phyloP scores from a whole-genome alignment of 2,329 filamentous ascomycete genomes.

The Sporothrix sp. region DNA sequence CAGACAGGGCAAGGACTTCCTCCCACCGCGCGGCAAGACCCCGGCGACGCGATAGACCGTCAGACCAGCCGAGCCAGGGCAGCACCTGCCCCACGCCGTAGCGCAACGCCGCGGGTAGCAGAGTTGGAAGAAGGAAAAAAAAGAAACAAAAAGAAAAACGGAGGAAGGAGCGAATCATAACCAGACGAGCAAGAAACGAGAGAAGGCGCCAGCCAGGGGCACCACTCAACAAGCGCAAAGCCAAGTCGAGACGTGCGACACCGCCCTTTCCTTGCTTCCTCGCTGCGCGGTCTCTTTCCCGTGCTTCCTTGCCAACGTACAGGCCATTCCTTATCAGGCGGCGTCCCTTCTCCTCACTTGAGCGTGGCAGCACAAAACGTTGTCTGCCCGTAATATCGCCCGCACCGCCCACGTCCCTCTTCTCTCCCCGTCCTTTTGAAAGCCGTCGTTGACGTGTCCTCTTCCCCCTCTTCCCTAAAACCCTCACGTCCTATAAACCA shows the following conservation, averaged over 20 bases:
- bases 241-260: slow-evolving; percentile 6
- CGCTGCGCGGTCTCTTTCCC: neutral
- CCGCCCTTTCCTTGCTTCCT: slow-evolving; percentile 1
- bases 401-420: neutral
- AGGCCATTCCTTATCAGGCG: slow-evolving; percentile 5
- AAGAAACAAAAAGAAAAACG: neutral
- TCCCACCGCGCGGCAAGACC: too few species aligned
- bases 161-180: neutral
- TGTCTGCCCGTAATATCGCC: neutral
- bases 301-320: neutral
- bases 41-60: neutral
- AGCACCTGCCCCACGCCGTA: neutral
- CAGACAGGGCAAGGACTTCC: too few species aligned
- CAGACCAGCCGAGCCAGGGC: neutral
- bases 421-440: neutral
- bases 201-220: neutral
- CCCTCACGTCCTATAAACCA: neutral
- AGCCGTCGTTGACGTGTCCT: slow-evolving; percentile 2
- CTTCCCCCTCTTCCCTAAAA: neutral
- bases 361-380: neutral
- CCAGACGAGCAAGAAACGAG: neutral
- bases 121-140: neutral
- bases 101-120: neutral
- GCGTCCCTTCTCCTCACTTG: neutral
- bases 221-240: slow-evolving; percentile 1